Evolutionary conservation across 202 grass and related monocot species (phyloP), one percentile per base, ranked within the genome.

Genomic region (Zizania palustris): DNA sequence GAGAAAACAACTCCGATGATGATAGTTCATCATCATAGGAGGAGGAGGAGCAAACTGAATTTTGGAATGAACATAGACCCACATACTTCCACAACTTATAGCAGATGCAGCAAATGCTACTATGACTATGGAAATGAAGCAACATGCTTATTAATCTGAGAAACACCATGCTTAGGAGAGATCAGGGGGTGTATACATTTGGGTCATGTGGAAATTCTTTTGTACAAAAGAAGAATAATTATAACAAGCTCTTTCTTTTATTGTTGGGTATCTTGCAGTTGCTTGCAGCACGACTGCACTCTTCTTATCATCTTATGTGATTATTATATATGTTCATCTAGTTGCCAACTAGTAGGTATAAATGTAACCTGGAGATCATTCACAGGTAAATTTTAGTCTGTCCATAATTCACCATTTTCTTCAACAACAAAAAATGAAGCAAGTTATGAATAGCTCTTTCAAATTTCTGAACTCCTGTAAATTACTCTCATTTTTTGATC

Each of bases 1-100:
- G 76, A 48, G 85, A 90, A 45, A 79, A 58, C 74, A 77, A 77
- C 81, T 92, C 83, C 6, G 96, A 99, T 18, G 89, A 99, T 60
- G 91, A 90, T 53, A 90, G 96, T 71, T 90, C 82, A 22, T 99
- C 87, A 1, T 87, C 69, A 34, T 95, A 96, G 89, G 72, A 61
- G 39, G 37, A 15, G 5, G 43, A 43, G 63, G 37, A 67, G 15
- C 46, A 71, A 40, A 79, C 35, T 71, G 63, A 70, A 60, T 80
- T 75, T 88, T 71, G 34, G 35, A 71, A 65, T 45, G 43, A 50
- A 72, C 40, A 88, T 57, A 64, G 41, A 15, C n/a, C 62, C 20
- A 48, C 19, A 59, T 60, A 53, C 48, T 50, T 49, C 42, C 43
- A 71, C 76, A 38, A 75, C 50, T 70, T 48, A 20, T 50, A 59